These are phyloP conservation scores for Cercospora sp. DNA, from an alignment of 2,329 filamentous ascomycete genomes.

Conservation along the genomic window DNA sequence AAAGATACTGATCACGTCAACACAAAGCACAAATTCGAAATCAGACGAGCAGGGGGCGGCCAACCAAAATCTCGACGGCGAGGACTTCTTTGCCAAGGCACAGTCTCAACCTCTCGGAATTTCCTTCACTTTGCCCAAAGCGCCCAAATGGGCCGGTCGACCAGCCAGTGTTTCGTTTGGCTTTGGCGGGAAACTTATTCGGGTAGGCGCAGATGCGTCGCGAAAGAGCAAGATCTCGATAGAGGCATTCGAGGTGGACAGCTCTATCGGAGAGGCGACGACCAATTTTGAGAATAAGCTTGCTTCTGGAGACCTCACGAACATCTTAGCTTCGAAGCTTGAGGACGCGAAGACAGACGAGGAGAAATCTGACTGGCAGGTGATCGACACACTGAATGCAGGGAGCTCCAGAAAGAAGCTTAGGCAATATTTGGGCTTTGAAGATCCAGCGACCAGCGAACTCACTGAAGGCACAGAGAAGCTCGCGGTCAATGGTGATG, in stretches of 20 bases:
- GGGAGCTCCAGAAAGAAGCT: constrained; percentile 84
- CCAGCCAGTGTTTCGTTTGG: constrained; percentile 87
- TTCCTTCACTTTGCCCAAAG: constrained; percentile 80
- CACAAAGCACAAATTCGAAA: constrained; percentile 87
- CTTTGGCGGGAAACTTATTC: constrained; percentile 89
- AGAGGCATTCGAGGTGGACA: constrained; percentile 84
- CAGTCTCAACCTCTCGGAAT: constrained; percentile 88
- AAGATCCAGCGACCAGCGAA: constrained; percentile 54
- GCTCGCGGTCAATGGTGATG: constrained; percentile 56
- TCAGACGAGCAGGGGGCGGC: constrained; percentile 64
- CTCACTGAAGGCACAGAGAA: constrained; percentile 44
- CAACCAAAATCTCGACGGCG: constrained; percentile 70
- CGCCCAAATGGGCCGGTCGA: constrained; percentile 86
- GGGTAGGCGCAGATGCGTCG: constrained; percentile 67
- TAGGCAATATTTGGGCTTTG: constrained; percentile 86
- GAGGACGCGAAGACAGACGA: constrained; percentile 76
- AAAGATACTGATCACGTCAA: constrained; percentile 88
- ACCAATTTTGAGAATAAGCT: constrained; percentile 84
- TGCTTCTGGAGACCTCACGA: constrained; percentile 70
- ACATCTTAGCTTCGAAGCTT: constrained; percentile 78
- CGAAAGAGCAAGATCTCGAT: constrained; percentile 75
- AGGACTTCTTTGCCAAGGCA: constrained; percentile 94
- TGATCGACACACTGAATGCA: constrained; percentile 84
- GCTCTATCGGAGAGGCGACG: constrained; percentile 77
- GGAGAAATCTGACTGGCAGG: constrained; percentile 94